Percentiles rank a stretch among this genome's conserved stretches.
These are phyloP conservation scores for Amanita subjunquillea DNA, from an alignment of 768 basidiomycete genomes.

Conservation along the genomic window DNA sequence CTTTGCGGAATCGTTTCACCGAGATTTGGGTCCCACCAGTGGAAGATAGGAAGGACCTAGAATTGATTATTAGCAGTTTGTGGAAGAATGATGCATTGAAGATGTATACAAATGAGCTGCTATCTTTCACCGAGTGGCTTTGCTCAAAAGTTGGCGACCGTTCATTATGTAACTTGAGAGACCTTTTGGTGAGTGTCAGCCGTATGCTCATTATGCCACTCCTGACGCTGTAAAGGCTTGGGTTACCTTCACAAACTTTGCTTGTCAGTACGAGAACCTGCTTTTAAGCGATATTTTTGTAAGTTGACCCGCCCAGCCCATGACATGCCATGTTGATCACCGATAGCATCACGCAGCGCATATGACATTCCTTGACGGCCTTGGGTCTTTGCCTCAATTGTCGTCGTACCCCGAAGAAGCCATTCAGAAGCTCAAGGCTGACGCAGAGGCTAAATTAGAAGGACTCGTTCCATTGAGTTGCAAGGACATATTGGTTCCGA, in stretches of 20 bases:
- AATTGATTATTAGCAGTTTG: slow-evolving; percentile 61
- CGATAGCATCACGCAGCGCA: slow-evolving; percentile 82
- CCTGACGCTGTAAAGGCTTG: slow-evolving; percentile 54
- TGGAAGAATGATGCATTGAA: slow-evolving; percentile 53
- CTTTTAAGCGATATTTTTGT: slow-evolving; percentile 56
- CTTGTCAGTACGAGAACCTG: slow-evolving; percentile 27
- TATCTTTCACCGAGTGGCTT: slow-evolving; percentile 82
- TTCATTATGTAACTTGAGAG: slow-evolving; percentile 69
- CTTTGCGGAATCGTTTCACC: slow-evolving; percentile 93
- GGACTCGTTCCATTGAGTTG: slow-evolving; percentile 40
- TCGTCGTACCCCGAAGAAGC: slow-evolving; percentile 50
- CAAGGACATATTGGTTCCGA: slow-evolving; percentile 14
- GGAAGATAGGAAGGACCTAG: slow-evolving; percentile 60
- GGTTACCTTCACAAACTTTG: slow-evolving; percentile 78
- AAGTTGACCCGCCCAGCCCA: slow-evolving; percentile 15
- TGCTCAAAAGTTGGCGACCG: slow-evolving; percentile 46
- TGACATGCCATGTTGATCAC: neutral
- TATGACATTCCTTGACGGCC: slow-evolving; percentile 87
- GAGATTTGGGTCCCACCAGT: slow-evolving; percentile 97
- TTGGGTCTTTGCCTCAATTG: slow-evolving; percentile 69
- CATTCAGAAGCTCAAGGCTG: slow-evolving; percentile 49
- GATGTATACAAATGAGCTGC: slow-evolving; percentile 45
- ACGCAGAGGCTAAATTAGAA: slow-evolving; percentile 44
- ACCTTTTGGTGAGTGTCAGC: slow-evolving; percentile 60
- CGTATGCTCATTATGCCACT: slow-evolving; percentile 2